Evolutionary conservation across 176 grass and related monocot genomes (phyloP).

Genomic region (Triticum monococcum): DNA sequence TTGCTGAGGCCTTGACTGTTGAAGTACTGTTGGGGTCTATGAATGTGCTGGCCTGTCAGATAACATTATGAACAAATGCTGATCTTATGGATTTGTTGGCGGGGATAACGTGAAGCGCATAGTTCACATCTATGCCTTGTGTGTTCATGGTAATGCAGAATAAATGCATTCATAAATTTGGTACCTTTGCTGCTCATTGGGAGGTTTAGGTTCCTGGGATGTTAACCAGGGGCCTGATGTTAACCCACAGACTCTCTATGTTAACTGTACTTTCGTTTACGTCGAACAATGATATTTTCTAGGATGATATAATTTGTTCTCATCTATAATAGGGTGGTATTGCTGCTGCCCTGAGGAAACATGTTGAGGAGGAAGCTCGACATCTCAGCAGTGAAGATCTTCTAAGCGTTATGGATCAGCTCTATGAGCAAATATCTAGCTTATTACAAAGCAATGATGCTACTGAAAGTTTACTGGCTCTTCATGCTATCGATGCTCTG

Average conservation of each 20-base stretch:
- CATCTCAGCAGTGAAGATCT: constrained; percentile 75
- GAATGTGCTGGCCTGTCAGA: not conserved
- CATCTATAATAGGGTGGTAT: constrained; percentile 59
- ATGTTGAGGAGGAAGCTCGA: constrained; percentile 82
- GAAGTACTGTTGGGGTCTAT: not conserved
- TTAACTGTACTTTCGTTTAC: not conserved
- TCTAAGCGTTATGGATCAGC: constrained; percentile 84
- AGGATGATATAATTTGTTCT: not conserved
- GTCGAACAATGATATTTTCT: not conserved
- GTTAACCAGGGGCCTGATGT: not conserved
- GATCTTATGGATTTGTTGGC: not conserved
- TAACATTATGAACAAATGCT: not conserved
- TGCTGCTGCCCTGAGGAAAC: constrained; percentile 67
- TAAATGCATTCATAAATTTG: not conserved
- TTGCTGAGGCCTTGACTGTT: not conserved
- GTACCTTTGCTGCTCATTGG: not conserved
- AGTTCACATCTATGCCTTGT: not conserved
- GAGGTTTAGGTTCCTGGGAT: not conserved
- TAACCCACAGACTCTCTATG: not conserved
- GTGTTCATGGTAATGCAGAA: not conserved
- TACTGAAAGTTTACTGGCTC: constrained; percentile 63
- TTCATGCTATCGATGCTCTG: constrained; percentile 78
- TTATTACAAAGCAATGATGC: constrained; percentile 69
- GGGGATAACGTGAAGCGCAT: not conserved
- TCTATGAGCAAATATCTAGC: constrained; percentile 75